A percentile compares a stretch with the other conserved stretches of the same genome.
Conservation (phyloP, 495 filamentous ascomycete species). For the Astrothelium subdiscretum region DNA sequence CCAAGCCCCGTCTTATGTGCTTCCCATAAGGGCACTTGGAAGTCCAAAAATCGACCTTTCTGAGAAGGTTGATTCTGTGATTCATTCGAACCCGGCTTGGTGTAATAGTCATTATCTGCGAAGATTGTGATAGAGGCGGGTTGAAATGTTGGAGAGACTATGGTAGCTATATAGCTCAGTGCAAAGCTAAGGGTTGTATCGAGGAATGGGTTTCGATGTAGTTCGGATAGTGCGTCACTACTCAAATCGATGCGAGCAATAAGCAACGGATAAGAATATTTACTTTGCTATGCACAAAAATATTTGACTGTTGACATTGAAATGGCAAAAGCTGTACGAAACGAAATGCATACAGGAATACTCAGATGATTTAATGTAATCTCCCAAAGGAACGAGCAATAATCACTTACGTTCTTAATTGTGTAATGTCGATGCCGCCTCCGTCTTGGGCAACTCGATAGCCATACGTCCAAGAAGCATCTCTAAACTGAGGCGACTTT, state of each 20-base stretch:
- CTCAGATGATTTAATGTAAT: no score
- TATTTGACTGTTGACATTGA: background rate
- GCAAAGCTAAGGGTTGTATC: slow-evolving; percentile 82
- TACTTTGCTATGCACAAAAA: background rate
- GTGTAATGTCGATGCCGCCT: slow-evolving; percentile 66
- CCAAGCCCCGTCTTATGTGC: slow-evolving; percentile 96
- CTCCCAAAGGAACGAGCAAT: no score
- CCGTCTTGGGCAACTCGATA: slow-evolving; percentile 53
- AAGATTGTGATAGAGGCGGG: slow-evolving; percentile 73
- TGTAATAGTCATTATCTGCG: slow-evolving; percentile 95
- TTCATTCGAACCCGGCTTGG: slow-evolving; percentile 41
- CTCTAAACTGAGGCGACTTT: slow-evolving; percentile 77
- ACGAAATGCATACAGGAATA: no score
- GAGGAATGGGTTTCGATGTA: slow-evolving; percentile 68
- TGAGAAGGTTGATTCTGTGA: slow-evolving; percentile 10
- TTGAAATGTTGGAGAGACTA: slow-evolving; percentile 46
- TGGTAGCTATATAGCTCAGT: slow-evolving; percentile 60
- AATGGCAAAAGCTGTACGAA: background rate
- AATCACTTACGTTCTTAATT: slow-evolving; percentile 72
- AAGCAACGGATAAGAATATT: background rate
- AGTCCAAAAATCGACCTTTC: slow-evolving; percentile 56
- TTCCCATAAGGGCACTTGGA: slow-evolving; percentile 58
- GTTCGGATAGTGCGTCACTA: slow-evolving; percentile 19
- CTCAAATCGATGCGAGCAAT: background rate
- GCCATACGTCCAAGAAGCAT: slow-evolving; percentile 77